Evolutionary conservation across 495 filamentous ascomycete genomes (phyloP).

Genomic region (Aspergillus haitiensis): DNA sequence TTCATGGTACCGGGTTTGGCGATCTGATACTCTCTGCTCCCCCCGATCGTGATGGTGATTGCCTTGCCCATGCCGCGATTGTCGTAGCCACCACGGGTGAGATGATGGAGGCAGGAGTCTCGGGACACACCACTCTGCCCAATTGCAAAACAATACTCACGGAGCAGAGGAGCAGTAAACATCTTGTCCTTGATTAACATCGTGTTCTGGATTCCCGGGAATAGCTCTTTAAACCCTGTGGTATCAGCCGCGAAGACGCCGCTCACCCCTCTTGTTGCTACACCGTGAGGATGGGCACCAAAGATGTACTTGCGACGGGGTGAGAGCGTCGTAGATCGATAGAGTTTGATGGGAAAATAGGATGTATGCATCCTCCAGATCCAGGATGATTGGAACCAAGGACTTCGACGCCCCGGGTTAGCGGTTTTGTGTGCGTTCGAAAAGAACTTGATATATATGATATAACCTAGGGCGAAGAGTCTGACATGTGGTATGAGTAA

Average conservation of each 20-base stretch:
- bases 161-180: slow-evolving; percentile 23
- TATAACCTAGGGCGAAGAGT: slow-evolving; percentile 59
- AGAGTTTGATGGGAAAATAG: slow-evolving; percentile 27
- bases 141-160: slow-evolving; percentile 24
- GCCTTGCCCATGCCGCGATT: slow-evolving; percentile 31
- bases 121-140: slow-evolving; percentile 29
- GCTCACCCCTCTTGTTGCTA: slow-evolving; percentile 80
- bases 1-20: slow-evolving; percentile 28
- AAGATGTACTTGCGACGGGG: slow-evolving; percentile 82
- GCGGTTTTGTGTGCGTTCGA: slow-evolving; percentile 68
- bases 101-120: slow-evolving; percentile 26
- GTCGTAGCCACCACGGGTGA: slow-evolving; percentile 29
- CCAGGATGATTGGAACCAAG: slow-evolving; percentile 60
- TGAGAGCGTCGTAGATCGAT: slow-evolving; percentile 46
- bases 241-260: slow-evolving; percentile 78
- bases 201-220: slow-evolving; percentile 78
- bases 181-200: slow-evolving; percentile 24
- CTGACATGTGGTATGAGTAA: slow-evolving; percentile 26
- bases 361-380: slow-evolving; percentile 24
- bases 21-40: slow-evolving; percentile 29
- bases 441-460: slow-evolving; percentile 68
- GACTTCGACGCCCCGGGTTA: slow-evolving; percentile 62
- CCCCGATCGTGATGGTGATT: slow-evolving; percentile 33
- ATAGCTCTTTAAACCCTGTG: slow-evolving; percentile 75
- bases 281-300: slow-evolving; percentile 86